Evolutionary conservation across 306 rosid species (phyloP).

Genomic region (Cicer cuneatum): DNA sequence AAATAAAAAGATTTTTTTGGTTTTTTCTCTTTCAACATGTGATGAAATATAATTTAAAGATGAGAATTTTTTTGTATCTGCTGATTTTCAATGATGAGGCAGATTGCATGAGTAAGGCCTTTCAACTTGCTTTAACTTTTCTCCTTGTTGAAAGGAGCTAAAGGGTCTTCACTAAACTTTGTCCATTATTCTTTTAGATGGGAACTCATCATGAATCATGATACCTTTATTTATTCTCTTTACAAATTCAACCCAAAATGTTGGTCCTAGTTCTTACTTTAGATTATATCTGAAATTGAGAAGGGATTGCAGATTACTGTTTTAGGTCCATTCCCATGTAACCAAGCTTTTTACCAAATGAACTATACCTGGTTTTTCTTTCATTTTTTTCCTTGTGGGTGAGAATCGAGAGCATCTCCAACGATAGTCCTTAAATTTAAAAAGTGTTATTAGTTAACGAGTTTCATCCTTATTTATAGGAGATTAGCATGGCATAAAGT

Average conservation of each 20-base stretch:
- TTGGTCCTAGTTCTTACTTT: slow-evolving; percentile 40
- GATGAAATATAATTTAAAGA: slow-evolving; percentile 36
- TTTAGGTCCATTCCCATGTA: slow-evolving; percentile 52
- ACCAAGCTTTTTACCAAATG: slow-evolving; percentile 44
- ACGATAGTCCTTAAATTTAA: no score
- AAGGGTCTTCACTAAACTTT: slow-evolving; percentile 47
- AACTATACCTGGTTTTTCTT: slow-evolving; percentile 35
- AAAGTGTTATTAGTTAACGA: no score
- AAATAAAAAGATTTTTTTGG: neutral
- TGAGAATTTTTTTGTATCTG: slow-evolving; percentile 22
- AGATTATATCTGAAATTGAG: slow-evolving; percentile 49
- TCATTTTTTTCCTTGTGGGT: slow-evolving; percentile 33
- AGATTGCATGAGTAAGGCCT: slow-evolving; percentile 10
- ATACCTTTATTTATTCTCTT: slow-evolving; percentile 40
- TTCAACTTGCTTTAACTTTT: slow-evolving; percentile 50
- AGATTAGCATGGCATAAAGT: no score
- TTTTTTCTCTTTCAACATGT: slow-evolving; percentile 37
- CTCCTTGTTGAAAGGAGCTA: slow-evolving; percentile 49
- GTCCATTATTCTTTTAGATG: slow-evolving; percentile 42
- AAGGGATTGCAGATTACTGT: slow-evolving; percentile 55
- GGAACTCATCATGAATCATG: slow-evolving; percentile 23
- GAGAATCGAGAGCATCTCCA: slow-evolving; percentile 6
- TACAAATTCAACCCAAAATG: slow-evolving; percentile 40
- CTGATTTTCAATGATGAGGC: slow-evolving; percentile 25
- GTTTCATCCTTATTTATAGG: no score